Conservation (phyloP, 176 grass and related monocot species). For the Typha latifolia region DNA sequence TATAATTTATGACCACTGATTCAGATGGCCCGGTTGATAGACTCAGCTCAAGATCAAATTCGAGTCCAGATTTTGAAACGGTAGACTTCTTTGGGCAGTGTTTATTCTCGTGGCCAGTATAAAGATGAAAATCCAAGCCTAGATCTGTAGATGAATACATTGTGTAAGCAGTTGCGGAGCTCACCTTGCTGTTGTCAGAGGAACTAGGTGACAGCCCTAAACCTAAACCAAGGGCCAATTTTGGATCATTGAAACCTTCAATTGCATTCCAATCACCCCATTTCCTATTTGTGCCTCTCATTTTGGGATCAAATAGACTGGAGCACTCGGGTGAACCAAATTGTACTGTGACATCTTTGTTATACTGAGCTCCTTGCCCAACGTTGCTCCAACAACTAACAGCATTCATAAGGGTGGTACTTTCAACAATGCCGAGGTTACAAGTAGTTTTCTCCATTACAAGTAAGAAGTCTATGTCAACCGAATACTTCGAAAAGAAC, state of each 20-base stretch:
- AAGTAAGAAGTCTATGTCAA: slow-evolving; percentile 26
- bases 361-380: slow-evolving; percentile 17
- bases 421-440: slow-evolving; percentile 31
- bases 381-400: slow-evolving; percentile 23
- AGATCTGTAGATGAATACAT: slow-evolving; percentile 44
- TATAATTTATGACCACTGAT: slow-evolving; percentile 38
- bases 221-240: slow-evolving; percentile 47
- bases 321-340: slow-evolving; percentile 20
- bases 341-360: slow-evolving; percentile 16
- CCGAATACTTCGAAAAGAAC: slow-evolving; percentile 35
- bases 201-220: slow-evolving; percentile 47
- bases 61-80: slow-evolving; percentile 6
- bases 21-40: slow-evolving; percentile 52
- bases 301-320: slow-evolving; percentile 23
- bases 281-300: slow-evolving; percentile 31
- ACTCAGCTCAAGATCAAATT: slow-evolving; percentile 65
- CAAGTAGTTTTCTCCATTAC: slow-evolving; percentile 41
- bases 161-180: slow-evolving; percentile 43
- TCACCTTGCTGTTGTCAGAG: slow-evolving; percentile 64
- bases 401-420: slow-evolving; percentile 16
- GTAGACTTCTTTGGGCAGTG: slow-evolving; percentile 29
- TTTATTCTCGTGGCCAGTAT: slow-evolving; percentile 28
- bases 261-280: slow-evolving; percentile 28
- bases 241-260: slow-evolving; percentile 23
- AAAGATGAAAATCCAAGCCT: slow-evolving; percentile 53